Base-by-base conservation (phyloP, 2,329 filamentous ascomycete species). In the Geosmithia flava region DNA sequence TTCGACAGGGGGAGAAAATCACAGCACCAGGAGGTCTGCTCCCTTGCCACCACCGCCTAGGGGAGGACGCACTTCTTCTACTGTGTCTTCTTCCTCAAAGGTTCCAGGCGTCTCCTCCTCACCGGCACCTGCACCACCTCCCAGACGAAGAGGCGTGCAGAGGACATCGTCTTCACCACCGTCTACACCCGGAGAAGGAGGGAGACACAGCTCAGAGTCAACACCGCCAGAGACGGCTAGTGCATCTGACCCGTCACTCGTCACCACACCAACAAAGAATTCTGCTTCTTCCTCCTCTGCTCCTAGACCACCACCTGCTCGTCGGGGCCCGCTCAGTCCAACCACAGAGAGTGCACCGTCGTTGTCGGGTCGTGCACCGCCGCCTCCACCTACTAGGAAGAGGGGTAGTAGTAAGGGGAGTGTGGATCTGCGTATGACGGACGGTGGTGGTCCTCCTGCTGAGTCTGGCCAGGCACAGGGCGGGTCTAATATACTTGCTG, bases 401-500 rank as follows among this genome's bases (percentile, higher is more conserved):
- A 64, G 72, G 42, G 72, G 70, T 2, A 67, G 66, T 49, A 76
- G 73, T 51, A 67, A 64, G 47, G 65, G 68, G 8, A 70, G 66
- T 47, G 56, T 65, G 23, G 70, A 72, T 37, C 50, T 59, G 6
- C 39, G 19, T 7, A 49, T 54, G 59, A 46, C 60, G 63, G 68
- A 45, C 19, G 8, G 7, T 20, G 11, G 20, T 42, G 10, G n/a
- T 8, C 16, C 10, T 23, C 41, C n/a, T 16, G n/a, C 5, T 20
- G 50, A 53, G 49, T 37, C 52, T 30, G 53, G 57, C 47, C 10
- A 56, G 17, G 60, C 64, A 55, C 59, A 69, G 58, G 59, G 68
- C 49, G 53, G 67, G 42, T 77, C 85, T 57, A 37, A 37, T 11
- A 87, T 90, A 50, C 63, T 91, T 54, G 83, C 83, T 1, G 84